phyloP scores from a whole-genome alignment of 371 early-diverging fungal genomes.

The Apophysomyces sp. region DNA sequence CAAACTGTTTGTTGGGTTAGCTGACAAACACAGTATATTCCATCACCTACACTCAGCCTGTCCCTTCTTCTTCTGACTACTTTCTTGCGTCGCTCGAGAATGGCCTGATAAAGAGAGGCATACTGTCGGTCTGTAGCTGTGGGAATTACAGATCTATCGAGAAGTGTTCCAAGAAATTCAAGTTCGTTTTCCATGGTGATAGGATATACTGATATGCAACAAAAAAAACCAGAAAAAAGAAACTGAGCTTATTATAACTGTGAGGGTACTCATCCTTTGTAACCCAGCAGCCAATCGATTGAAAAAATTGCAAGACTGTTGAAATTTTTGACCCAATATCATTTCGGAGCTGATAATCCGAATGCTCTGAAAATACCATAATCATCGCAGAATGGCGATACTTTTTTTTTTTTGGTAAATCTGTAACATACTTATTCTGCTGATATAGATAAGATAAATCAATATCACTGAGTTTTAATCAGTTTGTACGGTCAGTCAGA shows the following conservation, averaged over 20 bases:
- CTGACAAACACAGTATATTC: background rate
- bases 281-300: background rate
- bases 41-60: background rate
- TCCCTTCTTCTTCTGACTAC: background rate
- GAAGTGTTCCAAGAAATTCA: background rate
- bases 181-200: background rate
- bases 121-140: background rate
- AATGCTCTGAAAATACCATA: too few species aligned
- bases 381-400: too few species aligned
- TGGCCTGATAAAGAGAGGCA: background rate
- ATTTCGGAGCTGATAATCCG: too few species aligned
- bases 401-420: too few species aligned
- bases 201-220: background rate
- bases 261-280: background rate
- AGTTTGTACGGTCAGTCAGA: too few species aligned
- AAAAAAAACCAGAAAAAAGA: background rate
- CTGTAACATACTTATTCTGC: too few species aligned
- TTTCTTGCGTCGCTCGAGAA: background rate
- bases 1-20: background rate
- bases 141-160: background rate
- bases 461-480: too few species aligned
- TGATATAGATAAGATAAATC: too few species aligned
- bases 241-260: background rate
- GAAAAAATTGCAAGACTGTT: background rate
- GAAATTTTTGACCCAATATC: background rate